Percentiles rank a stretch among this genome's conserved stretches.
Conservation (phyloP, 257 asterid genomes). For the Plantago major region DNA sequence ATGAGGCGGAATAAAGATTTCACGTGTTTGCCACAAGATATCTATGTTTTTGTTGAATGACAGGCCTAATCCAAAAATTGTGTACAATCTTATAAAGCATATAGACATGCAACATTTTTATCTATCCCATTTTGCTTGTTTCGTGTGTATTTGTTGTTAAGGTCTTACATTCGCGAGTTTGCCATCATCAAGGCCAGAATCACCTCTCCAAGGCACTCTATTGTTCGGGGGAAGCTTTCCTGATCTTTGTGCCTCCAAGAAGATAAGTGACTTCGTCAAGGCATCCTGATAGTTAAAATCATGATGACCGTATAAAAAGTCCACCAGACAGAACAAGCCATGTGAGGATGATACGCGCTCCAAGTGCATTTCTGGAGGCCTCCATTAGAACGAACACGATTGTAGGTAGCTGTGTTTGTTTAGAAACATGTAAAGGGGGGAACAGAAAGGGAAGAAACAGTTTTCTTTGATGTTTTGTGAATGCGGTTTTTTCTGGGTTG, state of each 20-base stretch:
- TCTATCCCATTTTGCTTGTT: no score
- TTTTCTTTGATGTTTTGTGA: no score
- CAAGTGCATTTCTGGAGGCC: slow-evolving; percentile 15
- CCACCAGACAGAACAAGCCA: slow-evolving; percentile 28
- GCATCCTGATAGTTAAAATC: slow-evolving; percentile 49
- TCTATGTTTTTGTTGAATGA: no score
- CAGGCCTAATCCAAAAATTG: no score
- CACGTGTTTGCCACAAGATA: no score
- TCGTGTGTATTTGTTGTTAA: not conserved
- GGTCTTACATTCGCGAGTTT: slow-evolving; percentile 41
- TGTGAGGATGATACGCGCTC: slow-evolving; percentile 13
- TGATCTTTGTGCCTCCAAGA: slow-evolving; percentile 85
- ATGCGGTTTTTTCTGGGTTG: no score
- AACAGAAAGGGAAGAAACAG: not conserved
- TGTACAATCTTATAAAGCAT: no score
- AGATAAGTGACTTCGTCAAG: slow-evolving; percentile 62
- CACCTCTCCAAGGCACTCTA: slow-evolving; percentile 73
- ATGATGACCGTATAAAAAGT: slow-evolving; percentile 20
- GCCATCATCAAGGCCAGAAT: slow-evolving; percentile 75
- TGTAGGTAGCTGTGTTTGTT: no score
- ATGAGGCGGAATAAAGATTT: no score
- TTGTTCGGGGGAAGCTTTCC: slow-evolving; percentile 71
- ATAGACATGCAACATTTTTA: no score
- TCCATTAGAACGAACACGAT: no score
- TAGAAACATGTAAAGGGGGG: no score